phyloP scores from a whole-genome alignment of 148 eudicot genomes.

The Fagopyrum esculentum region DNA sequence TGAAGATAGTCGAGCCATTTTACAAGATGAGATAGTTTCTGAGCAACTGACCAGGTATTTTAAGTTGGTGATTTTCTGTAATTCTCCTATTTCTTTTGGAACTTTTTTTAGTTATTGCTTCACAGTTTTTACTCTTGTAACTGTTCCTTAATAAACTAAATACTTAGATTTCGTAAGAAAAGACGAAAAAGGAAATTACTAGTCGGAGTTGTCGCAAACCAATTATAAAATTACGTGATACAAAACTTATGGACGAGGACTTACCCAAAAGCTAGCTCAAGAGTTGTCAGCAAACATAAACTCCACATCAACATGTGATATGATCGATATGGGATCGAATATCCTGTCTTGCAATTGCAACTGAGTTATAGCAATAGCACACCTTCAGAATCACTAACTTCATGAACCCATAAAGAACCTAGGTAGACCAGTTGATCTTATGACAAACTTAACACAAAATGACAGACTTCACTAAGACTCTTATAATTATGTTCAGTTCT shows the following conservation, averaged over 20 bases:
- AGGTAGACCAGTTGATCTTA: not conserved
- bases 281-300: not conserved
- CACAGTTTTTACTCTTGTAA: not conserved
- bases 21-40: slow-evolving; percentile 83
- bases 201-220: not conserved
- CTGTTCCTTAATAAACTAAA: not conserved
- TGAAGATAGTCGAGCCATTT: slow-evolving; percentile 35
- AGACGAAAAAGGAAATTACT: not conserved
- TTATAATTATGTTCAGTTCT: not conserved
- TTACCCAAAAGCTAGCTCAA: not conserved
- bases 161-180: not conserved
- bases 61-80: not conserved
- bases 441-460: not conserved
- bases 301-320: not conserved
- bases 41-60: slow-evolving; percentile 88
- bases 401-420: not conserved
- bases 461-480: not conserved
- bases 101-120: not conserved
- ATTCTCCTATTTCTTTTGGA: not conserved
- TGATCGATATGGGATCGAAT: not conserved
- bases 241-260: not conserved
- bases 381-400: not conserved
- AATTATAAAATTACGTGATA: not conserved
- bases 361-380: not conserved
- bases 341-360: not conserved